phyloP scores from a whole-genome alignment of 139 green algal species.

The Micractinium sp. region DNA sequence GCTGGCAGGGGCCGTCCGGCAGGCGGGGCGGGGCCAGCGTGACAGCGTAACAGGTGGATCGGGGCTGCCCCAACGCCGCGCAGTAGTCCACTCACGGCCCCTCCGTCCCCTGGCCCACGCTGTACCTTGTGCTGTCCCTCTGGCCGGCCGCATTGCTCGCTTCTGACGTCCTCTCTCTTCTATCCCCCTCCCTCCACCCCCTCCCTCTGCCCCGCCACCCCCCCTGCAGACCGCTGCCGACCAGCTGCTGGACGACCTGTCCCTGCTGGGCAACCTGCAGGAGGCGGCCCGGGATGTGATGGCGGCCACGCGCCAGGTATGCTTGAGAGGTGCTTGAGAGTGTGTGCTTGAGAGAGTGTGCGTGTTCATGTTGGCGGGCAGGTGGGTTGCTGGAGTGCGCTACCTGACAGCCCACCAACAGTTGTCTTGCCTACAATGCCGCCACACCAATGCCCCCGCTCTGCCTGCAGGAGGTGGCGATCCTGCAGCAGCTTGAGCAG shows the following conservation, averaged over 20 bases:
- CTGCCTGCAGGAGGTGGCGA: neutral
- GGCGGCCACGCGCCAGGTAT: neutral
- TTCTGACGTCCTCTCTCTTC: neutral
- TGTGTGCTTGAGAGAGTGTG: neutral
- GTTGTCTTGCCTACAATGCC: neutral
- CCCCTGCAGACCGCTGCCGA: constrained; percentile 1
- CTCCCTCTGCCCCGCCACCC: neutral
- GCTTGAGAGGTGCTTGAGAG: too few relatives aligned
- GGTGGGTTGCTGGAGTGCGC: too few relatives aligned
- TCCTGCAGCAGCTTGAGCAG: constrained; percentile 2
- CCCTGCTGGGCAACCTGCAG: constrained; percentile 3
- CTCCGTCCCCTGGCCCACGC: too few relatives aligned
- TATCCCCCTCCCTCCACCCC: neutral
- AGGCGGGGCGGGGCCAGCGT: too few relatives aligned
- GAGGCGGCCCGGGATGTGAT: neutral
- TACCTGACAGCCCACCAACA: neutral
- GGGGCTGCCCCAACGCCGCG: too few relatives aligned
- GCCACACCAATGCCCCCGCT: neutral
- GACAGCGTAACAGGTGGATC: too few relatives aligned
- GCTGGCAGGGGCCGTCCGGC: too few relatives aligned
- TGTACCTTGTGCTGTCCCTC: too few relatives aligned
- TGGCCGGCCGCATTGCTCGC: too few relatives aligned
- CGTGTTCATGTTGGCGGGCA: too few relatives aligned
- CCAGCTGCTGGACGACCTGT: constrained; percentile 15
- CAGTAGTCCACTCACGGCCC: too few relatives aligned